Base-by-base conservation (phyloP, 768 basidiomycete genomes). In the Tricholoma hemisulphureum region DNA sequence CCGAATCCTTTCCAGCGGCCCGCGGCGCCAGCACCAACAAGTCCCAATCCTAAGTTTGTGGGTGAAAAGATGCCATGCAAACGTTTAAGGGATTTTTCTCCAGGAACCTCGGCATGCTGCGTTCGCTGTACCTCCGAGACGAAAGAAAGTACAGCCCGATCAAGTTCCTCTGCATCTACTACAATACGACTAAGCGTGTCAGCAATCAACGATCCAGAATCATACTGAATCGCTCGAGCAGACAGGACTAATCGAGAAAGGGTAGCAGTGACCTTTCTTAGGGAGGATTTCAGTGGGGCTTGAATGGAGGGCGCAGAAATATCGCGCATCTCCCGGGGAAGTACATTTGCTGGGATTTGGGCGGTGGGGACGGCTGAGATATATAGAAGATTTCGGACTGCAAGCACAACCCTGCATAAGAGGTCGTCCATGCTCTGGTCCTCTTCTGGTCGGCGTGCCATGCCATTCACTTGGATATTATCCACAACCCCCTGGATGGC, bases 241-340 rank as follows among this genome's bases (percentile, higher is more conserved):
- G 90, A 92, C 2, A 97, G 83, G 28, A 96, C 91, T 26, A 98
- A 79, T 68, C 95, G 89, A 18, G 92, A 95, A 8, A 96, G 77
- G 0, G 93, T 93, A 7, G 93, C 91, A 2, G 93, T 92, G 29
- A 96, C 88, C 64, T 91, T 92, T 52, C 91, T 80, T 57, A 93
- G 92, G 0, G 86, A 85, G 6, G 88, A 87, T 70, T 93, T 93
- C 41, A 93, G 76, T 7, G 88, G 75, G 2, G 85, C 77, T 62
- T 83, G 80, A 1, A 82, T 73, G 13, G 80, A 69, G 10, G 80
- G 71, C 9, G 79, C 66, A 56, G 74, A 75, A 21, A 69, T 65
- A 61, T 84, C 80, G 51, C 80, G 80, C 13, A 73, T 70, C 55
- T 78, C 81, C 11, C 75, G 79, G 37, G 80, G 83, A 45, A 83